Base-by-base conservation (phyloP, 441 rosid genomes). In the Manihot esculenta region DNA sequence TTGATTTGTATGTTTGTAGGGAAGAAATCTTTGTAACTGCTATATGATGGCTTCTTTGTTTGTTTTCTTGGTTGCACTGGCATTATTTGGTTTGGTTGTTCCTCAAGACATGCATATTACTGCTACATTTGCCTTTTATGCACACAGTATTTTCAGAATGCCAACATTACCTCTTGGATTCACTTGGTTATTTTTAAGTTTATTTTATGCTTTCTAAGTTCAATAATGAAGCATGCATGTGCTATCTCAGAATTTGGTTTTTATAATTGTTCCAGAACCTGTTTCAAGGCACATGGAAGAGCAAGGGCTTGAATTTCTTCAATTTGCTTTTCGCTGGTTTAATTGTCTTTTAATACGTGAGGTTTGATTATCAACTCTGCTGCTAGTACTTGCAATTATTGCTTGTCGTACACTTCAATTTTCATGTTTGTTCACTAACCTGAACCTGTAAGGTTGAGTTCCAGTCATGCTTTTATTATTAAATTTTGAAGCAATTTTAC, bases 241-340 rank as follows among this genome's bases (percentile, higher is more conserved):
- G 3, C 21, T 10, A 21, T 60, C 68, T 58, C 61, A 47, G 17
- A 35, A 12, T 57, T 20, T 56, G 53, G 0, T 69, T 67, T 47
- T 74, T 60, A 74, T n/a, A 75, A 63, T 72, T 81, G 65, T 66
- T 42, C 73, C 87, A 95, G 99, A 92, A 85, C 93, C 98, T 79
- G 90, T 93, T 87, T 89, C 97, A 68, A 87, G 84, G 81, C 99
- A 95, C 87, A 88, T 91, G 82, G 99, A 95, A 73, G 94, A 88
- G 80, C 98, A 95, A 72, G 98, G 98, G 76, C 98, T 95, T 70
- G 99, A 93, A 76, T 95, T 93, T 82, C 92, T 93, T 80, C 98
- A 93, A 57, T 95, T 95, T 72, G 99, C 99, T 76, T 95, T 93
- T 79, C 93, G 97, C 73, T 95, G 98, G 99, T 95, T 91, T 83